phyloP scores from a whole-genome alignment of 108 stramenopile species.

The Asterionellopsis glacialis region DNA sequence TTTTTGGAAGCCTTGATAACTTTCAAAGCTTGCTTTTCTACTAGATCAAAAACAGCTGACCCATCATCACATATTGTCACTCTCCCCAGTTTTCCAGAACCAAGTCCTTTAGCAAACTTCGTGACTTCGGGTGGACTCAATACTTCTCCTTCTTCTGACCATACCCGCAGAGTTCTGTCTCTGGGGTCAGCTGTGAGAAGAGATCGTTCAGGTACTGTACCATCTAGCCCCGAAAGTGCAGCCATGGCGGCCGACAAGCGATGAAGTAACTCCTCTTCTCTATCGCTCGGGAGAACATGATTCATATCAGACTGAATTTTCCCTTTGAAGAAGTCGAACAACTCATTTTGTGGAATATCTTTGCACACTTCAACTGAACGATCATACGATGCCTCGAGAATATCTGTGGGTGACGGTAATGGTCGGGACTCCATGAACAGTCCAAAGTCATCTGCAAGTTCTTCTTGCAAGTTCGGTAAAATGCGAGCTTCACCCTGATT shows the following conservation, averaged over 20 bases:
- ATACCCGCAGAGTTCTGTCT: slow-evolving; percentile 40
- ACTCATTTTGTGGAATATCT: not conserved
- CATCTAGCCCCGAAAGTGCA: slow-evolving; percentile 32
- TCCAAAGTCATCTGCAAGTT: slow-evolving; percentile 16
- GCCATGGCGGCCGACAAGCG: slow-evolving; percentile 45
- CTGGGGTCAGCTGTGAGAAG: slow-evolving; percentile 45
- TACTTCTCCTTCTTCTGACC: slow-evolving; percentile 12
- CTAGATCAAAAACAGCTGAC: slow-evolving; percentile 52
- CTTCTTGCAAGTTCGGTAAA: slow-evolving; percentile 24
- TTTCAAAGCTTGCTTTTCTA: slow-evolving; percentile 25
- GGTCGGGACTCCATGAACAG: slow-evolving; percentile 25
- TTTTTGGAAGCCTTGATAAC: slow-evolving; percentile 12
- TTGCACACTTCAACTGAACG: slow-evolving; percentile 25
- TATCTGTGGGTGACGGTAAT: slow-evolving; percentile 38
- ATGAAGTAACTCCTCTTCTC: slow-evolving; percentile 16
- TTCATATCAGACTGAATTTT: not conserved
- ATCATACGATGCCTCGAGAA: slow-evolving; percentile 39
- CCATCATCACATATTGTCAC: slow-evolving; percentile 42
- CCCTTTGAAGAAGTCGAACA: not conserved
- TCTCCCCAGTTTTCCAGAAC: slow-evolving; percentile 56
- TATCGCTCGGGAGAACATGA: not conserved
- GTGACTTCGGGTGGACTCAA: slow-evolving; percentile 42
- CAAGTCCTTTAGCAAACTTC: slow-evolving; percentile 28
- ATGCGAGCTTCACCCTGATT: slow-evolving; percentile 26
- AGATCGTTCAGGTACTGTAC: slow-evolving; percentile 25